Conservation (phyloP, 2,329 filamentous ascomycete species). For the Sporothrix variecibatus region DNA sequence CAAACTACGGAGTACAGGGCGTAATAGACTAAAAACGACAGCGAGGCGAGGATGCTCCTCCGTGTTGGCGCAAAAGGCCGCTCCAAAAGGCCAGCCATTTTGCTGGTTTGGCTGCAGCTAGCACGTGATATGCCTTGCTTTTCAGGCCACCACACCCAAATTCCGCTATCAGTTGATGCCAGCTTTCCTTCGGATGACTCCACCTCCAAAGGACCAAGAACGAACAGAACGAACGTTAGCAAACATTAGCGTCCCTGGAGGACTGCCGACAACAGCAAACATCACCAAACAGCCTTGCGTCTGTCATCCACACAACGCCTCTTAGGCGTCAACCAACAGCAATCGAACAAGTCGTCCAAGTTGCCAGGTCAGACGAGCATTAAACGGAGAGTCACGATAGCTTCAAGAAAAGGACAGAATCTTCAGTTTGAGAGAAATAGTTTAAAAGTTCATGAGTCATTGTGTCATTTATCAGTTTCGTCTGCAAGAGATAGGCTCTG, state of each 20-base stretch:
- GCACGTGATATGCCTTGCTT: conserved; percentile 12
- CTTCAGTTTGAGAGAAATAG: not conserved
- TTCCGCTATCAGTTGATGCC: conserved; percentile 5
- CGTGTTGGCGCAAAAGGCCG: not conserved
- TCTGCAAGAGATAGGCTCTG: not conserved
- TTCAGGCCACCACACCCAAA: conserved; percentile 1
- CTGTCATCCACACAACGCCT: not conserved
- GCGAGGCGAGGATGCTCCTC: not conserved
- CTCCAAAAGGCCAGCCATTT: not conserved
- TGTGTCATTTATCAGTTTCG: conserved; percentile 19
- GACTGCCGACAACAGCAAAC: not conserved
- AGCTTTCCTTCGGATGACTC: conserved; percentile 15
- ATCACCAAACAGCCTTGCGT: not conserved
- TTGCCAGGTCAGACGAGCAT: not conserved
- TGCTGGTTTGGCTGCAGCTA: not conserved
- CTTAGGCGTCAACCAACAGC: not conserved
- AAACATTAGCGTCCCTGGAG: not conserved
- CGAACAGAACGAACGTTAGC: too few species aligned
- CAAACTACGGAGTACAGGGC: not conserved
- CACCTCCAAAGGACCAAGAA: not conserved
- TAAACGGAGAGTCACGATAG: not conserved
- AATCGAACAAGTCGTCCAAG: not conserved
- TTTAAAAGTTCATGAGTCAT: conserved; percentile 20
- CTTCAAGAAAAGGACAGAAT: not conserved
- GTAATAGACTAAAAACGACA: not conserved